Conservation (phyloP, 2,329 filamentous ascomycete genomes). For the Teratosphaeria destructans region DNA sequence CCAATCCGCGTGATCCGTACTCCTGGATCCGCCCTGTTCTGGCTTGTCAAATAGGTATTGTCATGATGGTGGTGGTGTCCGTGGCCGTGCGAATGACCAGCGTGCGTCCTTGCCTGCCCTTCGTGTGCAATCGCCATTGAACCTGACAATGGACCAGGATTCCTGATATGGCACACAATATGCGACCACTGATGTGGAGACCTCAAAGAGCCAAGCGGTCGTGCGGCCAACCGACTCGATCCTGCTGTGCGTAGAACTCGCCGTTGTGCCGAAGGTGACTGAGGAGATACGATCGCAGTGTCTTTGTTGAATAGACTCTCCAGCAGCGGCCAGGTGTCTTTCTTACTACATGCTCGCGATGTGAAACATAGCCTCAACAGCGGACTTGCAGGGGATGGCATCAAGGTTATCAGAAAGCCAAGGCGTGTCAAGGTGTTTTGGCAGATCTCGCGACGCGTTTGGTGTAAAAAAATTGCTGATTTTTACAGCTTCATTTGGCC, state of each 20-base stretch:
- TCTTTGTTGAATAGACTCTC: not conserved
- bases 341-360: conserved; percentile 1
- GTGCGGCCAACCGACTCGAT: not conserved
- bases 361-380: conserved; percentile 5
- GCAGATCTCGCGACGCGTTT: not conserved
- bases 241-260: not conserved
- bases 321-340: conserved; percentile 2
- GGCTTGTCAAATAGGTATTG: conserved; percentile 69
- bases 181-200: conserved; percentile 25
- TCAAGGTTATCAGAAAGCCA: not conserved
- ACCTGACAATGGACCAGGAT: conserved; percentile 4
- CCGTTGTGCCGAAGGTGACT: not conserved
- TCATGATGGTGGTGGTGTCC: conserved; percentile 72
- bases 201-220: conserved; percentile 2
- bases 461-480: not conserved
- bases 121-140: conserved; percentile 11
- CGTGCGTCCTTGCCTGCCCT: conserved; percentile 20
- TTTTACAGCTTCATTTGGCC: not conserved
- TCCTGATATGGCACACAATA: conserved; percentile 19
- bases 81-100: conserved; percentile 35
- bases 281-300: not conserved
- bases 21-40: conserved; percentile 81
- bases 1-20: conserved; percentile 89
- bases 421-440: not conserved
- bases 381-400: not conserved